These are phyloP conservation scores for Lepiota venenata DNA, from an alignment of 768 basidiomycete species.

Conservation along the genomic window DNA sequence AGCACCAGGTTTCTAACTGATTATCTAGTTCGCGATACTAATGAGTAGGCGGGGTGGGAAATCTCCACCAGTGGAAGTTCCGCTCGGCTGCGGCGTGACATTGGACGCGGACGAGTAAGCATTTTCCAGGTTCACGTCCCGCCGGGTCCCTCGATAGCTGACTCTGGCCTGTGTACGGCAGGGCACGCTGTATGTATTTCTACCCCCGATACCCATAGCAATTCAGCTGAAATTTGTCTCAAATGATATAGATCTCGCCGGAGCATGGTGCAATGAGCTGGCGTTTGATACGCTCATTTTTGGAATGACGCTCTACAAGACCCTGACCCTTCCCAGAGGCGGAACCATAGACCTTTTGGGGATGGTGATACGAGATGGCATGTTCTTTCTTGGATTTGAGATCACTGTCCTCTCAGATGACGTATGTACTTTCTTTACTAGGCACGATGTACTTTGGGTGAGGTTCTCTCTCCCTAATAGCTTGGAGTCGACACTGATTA, in stretches of 20 bases:
- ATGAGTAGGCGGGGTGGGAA: not conserved
- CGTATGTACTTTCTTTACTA: conserved; percentile 14
- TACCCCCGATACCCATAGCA: not conserved
- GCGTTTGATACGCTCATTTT: conserved; percentile 38
- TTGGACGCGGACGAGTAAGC: not conserved
- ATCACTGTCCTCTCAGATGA: not conserved
- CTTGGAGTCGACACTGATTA: not conserved
- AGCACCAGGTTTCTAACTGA: too few species aligned
- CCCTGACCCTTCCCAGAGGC: conserved; percentile 20
- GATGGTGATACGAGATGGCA: conserved; percentile 36
- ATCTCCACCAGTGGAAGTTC: not conserved
- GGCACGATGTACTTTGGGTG: conserved; percentile 41
- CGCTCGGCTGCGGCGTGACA: not conserved
- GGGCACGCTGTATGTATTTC: not conserved
- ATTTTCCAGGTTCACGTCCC: not conserved
- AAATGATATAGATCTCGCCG: conserved; percentile 24
- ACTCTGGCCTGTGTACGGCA: not conserved
- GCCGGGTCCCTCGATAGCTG: not conserved
- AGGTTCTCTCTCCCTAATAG: too few species aligned
- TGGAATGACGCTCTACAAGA: conserved; percentile 34
- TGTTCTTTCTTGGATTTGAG: conserved; percentile 10
- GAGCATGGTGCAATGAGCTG: conserved; percentile 35
- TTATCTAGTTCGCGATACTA: not conserved
- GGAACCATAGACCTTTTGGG: conserved; percentile 22
- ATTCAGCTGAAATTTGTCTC: not conserved